Conservation (phyloP, 805 yeast genomes). For the Cephaloascus albidus region DNA sequence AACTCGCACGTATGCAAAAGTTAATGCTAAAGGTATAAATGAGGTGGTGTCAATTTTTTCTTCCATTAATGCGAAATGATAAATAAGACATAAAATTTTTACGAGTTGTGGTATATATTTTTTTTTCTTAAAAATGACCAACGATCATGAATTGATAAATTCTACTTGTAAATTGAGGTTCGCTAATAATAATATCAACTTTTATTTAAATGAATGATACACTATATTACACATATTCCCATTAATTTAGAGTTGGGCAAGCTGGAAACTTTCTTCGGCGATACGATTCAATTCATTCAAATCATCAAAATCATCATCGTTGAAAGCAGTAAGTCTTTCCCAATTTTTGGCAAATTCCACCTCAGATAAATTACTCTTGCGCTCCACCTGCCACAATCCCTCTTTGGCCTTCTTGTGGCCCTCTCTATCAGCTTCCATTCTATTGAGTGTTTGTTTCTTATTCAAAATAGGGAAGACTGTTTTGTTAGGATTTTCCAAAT, state of each 20-base stretch:
- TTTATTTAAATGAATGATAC: not conserved
- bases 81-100: not conserved
- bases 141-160: too few species aligned
- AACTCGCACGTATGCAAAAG: constrained; percentile 48
- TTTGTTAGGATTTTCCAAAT: constrained; percentile 5
- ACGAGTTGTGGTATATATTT: not conserved
- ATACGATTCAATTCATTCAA: constrained; percentile 46
- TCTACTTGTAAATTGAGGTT: too few species aligned
- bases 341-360: constrained; percentile 36
- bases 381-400: constrained; percentile 59
- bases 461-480: constrained; percentile 11
- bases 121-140: too few species aligned
- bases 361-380: constrained; percentile 30
- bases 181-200: too few species aligned
- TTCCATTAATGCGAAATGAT: constrained; percentile 1
- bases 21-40: constrained; percentile 59
- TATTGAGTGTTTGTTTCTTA: constrained; percentile 48
- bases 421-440: constrained; percentile 94
- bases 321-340: constrained; percentile 33
- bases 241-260: not conserved
- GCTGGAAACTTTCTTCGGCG: constrained; percentile 38
- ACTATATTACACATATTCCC: not conserved
- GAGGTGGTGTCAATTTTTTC: constrained; percentile 50
- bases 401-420: constrained; percentile 82
- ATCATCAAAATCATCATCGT: constrained; percentile 37